Evolutionary conservation across 2,329 filamentous ascomycete species (phyloP), one percentile per base, ranked within the genome.

Genomic region (Scytalidium lignicola): DNA sequence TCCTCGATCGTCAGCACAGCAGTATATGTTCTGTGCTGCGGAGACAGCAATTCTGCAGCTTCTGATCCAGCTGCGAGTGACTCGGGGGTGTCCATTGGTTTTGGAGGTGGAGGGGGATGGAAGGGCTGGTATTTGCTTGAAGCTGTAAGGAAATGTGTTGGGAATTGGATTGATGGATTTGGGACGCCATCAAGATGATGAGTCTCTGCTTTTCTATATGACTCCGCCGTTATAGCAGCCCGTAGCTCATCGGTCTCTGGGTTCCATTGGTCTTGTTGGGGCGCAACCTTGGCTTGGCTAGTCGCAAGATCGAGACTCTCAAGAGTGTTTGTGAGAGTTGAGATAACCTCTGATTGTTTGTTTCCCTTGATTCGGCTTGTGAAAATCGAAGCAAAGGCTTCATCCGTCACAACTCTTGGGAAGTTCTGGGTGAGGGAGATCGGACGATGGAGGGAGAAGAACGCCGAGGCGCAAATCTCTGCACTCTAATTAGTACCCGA

Each of bases 391-490:
- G 88, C 85, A 68, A 97, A 96, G 44, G 85, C 78, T 64, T 88
- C 85, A 54, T 86, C 76, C 46, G 80, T 83, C 42, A 90, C 79
- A 18, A 78, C 74, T 59, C 80, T 83, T 49, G 87, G 93, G 63
- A 96, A 85, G 58, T 86, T 85, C 60, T 85, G 84, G 44, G 85
- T 90, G 57, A 96, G 82, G 48, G 90, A 95, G 63, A 99, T 92
- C 42, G 93, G 93, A 53, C 93, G 85, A 71, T 99, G 90, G 57
- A 95, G 86, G 55, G 91, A 95, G 75, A 97, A 97, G 77, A 99
- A 97, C 52, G 86, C 86, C 7, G 92, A 93, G 42, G 96, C 76
- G 55, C 87, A 85, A 53, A 97, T 79, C 63, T 95, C 93, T 97
- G 57, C 4, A 55, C 43, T 15, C 18, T 42, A 7, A 47, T 47